phyloP scores from a whole-genome alignment of 2,329 filamentous ascomycete species.

The Fusarium redolens region DNA sequence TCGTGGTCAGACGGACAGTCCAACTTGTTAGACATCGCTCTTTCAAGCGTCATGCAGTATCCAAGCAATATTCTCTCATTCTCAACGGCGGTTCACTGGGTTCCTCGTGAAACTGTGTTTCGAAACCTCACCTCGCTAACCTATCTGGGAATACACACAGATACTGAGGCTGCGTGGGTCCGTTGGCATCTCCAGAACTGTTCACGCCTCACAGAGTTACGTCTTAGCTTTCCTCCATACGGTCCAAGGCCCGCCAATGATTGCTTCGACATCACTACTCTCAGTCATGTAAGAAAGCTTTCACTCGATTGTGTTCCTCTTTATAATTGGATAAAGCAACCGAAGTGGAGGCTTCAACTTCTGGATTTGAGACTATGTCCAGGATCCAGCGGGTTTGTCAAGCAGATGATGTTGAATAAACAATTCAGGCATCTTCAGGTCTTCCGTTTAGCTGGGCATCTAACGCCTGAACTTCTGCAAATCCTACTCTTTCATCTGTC shows the following conservation, averaged over 20 bases:
- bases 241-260: neutral
- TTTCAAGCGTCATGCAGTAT: too few relatives aligned
- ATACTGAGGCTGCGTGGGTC: neutral
- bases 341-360: neutral
- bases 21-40: too few relatives aligned
- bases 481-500: neutral
- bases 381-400: neutral
- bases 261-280: neutral
- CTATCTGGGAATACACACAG: neutral
- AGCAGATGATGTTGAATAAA: neutral
- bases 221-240: neutral
- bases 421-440: neutral
- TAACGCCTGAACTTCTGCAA: neutral
- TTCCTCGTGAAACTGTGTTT: neutral
- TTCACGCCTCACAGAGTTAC: neutral
- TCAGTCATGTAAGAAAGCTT: neutral
- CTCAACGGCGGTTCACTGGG: neutral
- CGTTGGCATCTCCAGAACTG: neutral
- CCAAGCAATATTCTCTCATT: neutral
- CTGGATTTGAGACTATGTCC: neutral
- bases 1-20: too few relatives aligned
- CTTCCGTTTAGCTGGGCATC: neutral
- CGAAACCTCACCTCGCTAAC: neutral
- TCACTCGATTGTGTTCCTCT: neutral
- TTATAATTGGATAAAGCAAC: neutral